Evolutionary conservation across 805 yeast genomes (phyloP), one percentile per base, ranked within the genome.

Genomic region (Yarrowia sp.): DNA sequence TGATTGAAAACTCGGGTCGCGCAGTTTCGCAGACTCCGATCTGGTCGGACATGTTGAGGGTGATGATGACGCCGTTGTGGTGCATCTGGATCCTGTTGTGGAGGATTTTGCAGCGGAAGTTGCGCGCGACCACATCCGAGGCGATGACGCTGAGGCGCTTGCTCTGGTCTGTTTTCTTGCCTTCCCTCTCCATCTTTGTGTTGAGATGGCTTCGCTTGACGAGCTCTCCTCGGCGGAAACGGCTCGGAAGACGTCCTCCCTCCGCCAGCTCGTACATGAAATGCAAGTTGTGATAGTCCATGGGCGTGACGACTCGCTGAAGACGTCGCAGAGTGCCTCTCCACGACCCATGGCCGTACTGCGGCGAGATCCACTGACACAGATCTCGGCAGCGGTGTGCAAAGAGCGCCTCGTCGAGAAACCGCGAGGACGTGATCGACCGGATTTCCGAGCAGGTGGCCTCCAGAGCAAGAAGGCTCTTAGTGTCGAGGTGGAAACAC

Each of bases 191-290:
- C 58, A 51, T 51, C 42, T 51, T 51, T 4, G 58, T 51, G 31
- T 51, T 51, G 32, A 51, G 42, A 35, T 51, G 58, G 24, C 58
- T 33, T 18, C 42, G 58, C 24, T 51, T 51, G 33, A 51, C 42
- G 6, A 51, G 58, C 7, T 51, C 58, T 14, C 58, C 58, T 24
- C 58, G 22, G 1, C 42, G 42, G 14, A 51, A 51, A 6, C 42
- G 41, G 58, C 58, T 51, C 2, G 58, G 58, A 6, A 51, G 24
- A 10, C 42, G 31, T 3, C 58, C 58, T 12, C 58, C 58, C 10
- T 51, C 58, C 2, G 58, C 58, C 42, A 51, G 58, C 42, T 51
- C 58, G 42, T 33, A 51, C 58, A 51, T 35, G 22, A 51, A 51
- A 35, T 51, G 42, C 41, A 51, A 10, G 24, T 51, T 51, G 32